These are phyloP conservation scores for Angophora floribunda DNA, from an alignment of 345 rosid species.

Conservation along the genomic window DNA sequence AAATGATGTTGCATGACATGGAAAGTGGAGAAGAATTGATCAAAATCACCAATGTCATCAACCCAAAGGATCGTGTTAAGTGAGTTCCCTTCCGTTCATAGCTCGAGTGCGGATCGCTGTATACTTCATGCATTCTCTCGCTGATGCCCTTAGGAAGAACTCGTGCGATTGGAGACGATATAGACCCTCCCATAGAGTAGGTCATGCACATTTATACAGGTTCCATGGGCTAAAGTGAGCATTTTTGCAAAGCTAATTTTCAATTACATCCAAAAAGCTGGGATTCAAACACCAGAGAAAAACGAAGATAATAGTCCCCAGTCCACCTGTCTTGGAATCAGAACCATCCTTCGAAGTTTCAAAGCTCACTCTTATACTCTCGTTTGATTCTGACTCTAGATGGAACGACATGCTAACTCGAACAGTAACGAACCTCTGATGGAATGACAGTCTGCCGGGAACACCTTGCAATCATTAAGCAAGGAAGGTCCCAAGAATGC, in stretches of 20 bases:
- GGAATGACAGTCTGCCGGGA: not conserved
- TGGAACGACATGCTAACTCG: not conserved
- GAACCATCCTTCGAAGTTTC: not conserved
- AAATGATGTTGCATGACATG: not conserved
- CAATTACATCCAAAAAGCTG: not conserved
- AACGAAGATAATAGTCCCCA: not conserved
- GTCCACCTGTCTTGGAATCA: not conserved
- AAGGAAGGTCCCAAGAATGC: not conserved
- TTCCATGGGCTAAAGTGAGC: not conserved
- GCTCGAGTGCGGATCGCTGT: not conserved
- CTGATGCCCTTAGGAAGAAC: not conserved
- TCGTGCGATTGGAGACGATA: not conserved
- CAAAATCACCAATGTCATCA: not conserved
- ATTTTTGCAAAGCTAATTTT: not conserved
- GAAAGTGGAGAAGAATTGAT: not conserved
- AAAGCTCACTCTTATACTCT: not conserved
- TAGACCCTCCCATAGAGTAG: not conserved
- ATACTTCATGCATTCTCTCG: not conserved
- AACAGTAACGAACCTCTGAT: not conserved
- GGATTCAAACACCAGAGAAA: not conserved
- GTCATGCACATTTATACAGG: not conserved
- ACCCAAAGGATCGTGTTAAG: not conserved
- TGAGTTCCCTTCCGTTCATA: not conserved
- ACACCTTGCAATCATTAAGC: not conserved
- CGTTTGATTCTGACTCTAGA: not conserved